Conservation (phyloP, 169 alveolate species). For the Hammondia hammondi region DNA sequence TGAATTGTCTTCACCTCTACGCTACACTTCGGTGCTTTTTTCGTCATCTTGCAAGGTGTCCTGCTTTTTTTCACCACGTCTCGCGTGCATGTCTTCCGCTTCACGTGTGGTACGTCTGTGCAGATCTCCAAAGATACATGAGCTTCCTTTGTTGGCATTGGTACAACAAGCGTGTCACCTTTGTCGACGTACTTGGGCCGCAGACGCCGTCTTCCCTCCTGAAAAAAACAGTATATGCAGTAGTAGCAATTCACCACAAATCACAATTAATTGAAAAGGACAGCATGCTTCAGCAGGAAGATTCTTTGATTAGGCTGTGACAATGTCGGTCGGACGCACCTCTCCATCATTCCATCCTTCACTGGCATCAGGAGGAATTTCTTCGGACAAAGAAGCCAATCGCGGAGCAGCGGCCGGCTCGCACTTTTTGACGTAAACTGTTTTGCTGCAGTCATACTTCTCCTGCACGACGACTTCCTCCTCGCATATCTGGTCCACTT, state of each 20-base stretch:
- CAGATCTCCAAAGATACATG: slow-evolving; percentile 23
- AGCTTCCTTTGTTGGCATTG: slow-evolving; percentile 13
- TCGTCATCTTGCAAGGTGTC: not conserved
- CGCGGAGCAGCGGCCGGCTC: slow-evolving; percentile 21
- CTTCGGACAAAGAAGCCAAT: not conserved
- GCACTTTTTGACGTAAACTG: slow-evolving; percentile 34
- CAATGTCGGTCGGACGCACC: not conserved
- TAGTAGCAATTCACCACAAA: no score
- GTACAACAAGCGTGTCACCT: not conserved
- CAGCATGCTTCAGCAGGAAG: no score
- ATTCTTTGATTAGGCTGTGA: not conserved
- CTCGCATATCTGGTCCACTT: slow-evolving; percentile 12
- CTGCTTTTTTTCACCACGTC: slow-evolving; percentile 27
- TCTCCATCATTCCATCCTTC: not conserved
- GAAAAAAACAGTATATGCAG: not conserved
- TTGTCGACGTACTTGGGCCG: not conserved
- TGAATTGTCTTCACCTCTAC: not conserved
- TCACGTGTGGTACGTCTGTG: slow-evolving; percentile 22
- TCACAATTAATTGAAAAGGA: no score
- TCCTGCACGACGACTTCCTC: slow-evolving; percentile 23
- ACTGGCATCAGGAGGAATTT: not conserved
- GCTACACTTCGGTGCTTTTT: not conserved
- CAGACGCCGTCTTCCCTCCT: not conserved
- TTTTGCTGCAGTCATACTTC: slow-evolving; percentile 37
- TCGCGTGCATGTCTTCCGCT: slow-evolving; percentile 31